Conservation (phyloP, 2,329 filamentous ascomycete genomes). For the Acrocalymma vagum region DNA sequence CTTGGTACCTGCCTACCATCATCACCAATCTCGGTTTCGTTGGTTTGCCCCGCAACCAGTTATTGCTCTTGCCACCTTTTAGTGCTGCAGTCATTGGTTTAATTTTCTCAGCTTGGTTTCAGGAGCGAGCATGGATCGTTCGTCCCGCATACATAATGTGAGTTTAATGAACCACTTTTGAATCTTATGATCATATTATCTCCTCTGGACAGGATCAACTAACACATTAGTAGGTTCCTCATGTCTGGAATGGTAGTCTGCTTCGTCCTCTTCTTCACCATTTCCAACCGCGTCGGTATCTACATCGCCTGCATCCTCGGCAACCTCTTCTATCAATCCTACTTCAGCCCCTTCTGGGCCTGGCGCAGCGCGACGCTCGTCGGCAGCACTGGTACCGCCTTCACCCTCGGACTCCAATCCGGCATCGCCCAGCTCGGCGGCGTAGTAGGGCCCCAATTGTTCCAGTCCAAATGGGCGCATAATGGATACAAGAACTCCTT, state of each 20-base stretch:
- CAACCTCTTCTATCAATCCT: slow-evolving; percentile 53
- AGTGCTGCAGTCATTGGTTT: slow-evolving; percentile 48
- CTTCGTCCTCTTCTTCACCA: slow-evolving; percentile 54
- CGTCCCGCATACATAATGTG: slow-evolving; percentile 53
- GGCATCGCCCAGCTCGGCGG: slow-evolving; percentile 56
- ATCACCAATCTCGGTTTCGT: slow-evolving; percentile 54
- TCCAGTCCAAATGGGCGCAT: slow-evolving; percentile 52
- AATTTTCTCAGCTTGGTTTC: slow-evolving; percentile 52
- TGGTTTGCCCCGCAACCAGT: slow-evolving; percentile 53
- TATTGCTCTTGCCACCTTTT: slow-evolving; percentile 57
- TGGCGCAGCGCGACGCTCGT: slow-evolving; percentile 21
- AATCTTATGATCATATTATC: too few relatives aligned
- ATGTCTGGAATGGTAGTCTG: slow-evolving; percentile 51
- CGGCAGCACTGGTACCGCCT: slow-evolving; percentile 55
- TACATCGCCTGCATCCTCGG: slow-evolving; percentile 57
- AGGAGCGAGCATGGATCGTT: slow-evolving; percentile 50
- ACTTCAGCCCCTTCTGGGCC: slow-evolving; percentile 40
- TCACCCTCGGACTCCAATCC: slow-evolving; percentile 54
- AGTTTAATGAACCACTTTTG: too few relatives aligned
- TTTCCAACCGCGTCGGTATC: slow-evolving; percentile 44
- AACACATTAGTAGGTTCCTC: too few relatives aligned
- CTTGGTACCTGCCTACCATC: slow-evolving; percentile 54
- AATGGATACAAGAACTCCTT: slow-evolving; percentile 52
- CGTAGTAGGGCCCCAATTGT: slow-evolving; percentile 56
- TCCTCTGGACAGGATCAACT: too few relatives aligned